Conservation (phyloP, 768 basidiomycete species). For the Paxillus ammoniavirescens region DNA sequence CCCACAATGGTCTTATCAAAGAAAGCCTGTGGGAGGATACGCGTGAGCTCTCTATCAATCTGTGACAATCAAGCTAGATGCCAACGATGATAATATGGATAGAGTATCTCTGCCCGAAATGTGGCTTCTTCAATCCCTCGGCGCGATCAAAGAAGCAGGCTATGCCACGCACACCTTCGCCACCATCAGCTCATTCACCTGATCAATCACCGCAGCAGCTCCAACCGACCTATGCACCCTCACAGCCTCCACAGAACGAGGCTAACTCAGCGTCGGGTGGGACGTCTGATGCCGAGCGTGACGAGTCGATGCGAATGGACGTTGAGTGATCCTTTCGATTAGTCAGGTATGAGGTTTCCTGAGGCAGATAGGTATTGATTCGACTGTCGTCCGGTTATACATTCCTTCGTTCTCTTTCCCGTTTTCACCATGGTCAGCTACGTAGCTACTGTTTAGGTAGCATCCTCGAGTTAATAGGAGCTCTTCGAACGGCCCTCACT, state of each 20-base stretch:
- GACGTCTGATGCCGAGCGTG: not conserved
- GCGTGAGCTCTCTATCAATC: constrained; percentile 51
- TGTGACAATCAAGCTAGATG: not conserved
- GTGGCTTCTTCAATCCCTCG: constrained; percentile 75
- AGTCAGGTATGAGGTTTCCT: not conserved
- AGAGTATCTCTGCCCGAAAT: constrained; percentile 89
- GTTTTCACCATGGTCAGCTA: not conserved
- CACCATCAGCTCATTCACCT: constrained; percentile 7
- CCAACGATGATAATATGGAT: constrained; percentile 4
- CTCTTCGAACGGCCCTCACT: not conserved
- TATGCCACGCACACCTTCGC: constrained; percentile 26
- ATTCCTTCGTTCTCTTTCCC: not conserved
- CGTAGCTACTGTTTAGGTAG: constrained; percentile 2
- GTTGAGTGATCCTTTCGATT: constrained; percentile 8
- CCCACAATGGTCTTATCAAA: constrained; percentile 86
- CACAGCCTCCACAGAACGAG: not conserved
- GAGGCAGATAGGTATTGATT: not conserved
- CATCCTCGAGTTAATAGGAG: not conserved
- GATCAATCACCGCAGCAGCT: constrained; percentile 5
- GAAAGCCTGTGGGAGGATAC: constrained; percentile 79
- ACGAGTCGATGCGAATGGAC: constrained; percentile 11
- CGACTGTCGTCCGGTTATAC: not conserved
- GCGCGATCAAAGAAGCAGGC: constrained; percentile 31
- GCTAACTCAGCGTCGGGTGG: not conserved
- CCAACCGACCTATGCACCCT: not conserved